Percentiles rank a stretch among this genome's conserved stretches.
Evolutionary conservation across 176 grass and related monocot species (phyloP).

Genomic region (Aegilops sharonensis): DNA sequence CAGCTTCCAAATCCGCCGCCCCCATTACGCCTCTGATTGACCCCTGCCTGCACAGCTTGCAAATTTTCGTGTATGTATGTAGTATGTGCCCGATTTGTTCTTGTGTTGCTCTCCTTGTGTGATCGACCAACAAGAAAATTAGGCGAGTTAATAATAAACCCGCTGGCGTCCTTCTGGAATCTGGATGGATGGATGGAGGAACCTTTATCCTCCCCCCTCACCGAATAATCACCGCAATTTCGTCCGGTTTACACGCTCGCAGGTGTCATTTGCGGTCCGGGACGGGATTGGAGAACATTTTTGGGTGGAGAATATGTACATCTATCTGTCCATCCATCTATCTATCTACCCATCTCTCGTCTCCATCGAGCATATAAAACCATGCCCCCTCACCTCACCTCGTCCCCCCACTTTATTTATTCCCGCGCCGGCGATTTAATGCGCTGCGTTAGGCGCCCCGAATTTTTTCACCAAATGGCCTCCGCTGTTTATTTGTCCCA

Average conservation of each 20-base stretch:
- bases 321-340: not conserved
- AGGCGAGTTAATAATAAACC: not conserved
- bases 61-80: not conserved
- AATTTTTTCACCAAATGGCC: not conserved
- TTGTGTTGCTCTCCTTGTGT: not conserved
- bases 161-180: not conserved
- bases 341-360: not conserved
- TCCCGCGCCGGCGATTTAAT: not conserved
- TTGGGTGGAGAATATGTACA: slow-evolving; percentile 1
- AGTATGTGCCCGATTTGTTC: too few species aligned
- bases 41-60: not conserved
- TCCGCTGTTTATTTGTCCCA: not conserved
- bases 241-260: not conserved
- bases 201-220: not conserved
- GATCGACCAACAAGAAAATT: not conserved
- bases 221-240: not conserved
- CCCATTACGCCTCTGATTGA: not conserved
- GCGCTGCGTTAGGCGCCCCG: slow-evolving; percentile 2
- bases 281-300: not conserved
- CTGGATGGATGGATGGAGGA: not conserved
- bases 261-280: not conserved
- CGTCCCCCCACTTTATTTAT: not conserved
- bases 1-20: not conserved
- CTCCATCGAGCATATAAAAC: slow-evolving; percentile 5
- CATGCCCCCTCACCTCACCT: not conserved